A percentile compares a stretch with the other conserved stretches of the same genome.
These are phyloP conservation scores for Castanea sativa DNA, from an alignment of 306 rosid species.

Conservation along the genomic window DNA sequence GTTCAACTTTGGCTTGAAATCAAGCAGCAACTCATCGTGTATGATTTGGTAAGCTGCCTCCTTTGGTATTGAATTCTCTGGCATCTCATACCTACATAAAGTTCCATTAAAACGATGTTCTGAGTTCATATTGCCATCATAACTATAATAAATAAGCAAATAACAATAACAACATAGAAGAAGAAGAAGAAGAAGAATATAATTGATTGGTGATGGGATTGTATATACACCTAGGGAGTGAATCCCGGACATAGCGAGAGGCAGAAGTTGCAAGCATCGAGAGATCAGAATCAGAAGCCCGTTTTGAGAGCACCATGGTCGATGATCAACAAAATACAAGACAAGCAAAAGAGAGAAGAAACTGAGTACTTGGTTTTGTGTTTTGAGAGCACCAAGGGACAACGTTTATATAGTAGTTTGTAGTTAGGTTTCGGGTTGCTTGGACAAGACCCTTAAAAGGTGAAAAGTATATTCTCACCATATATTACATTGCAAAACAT, in stretches of 20 bases:
- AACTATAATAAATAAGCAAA: too few relatives aligned
- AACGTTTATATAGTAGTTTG: too few relatives aligned
- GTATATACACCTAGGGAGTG: slow-evolving; percentile 21
- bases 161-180: neutral
- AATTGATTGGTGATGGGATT: neutral
- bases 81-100: slow-evolving; percentile 20
- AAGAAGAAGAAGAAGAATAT: neutral
- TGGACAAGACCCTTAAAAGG: too few relatives aligned
- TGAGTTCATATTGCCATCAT: too few relatives aligned
- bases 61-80: slow-evolving; percentile 58
- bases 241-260: slow-evolving; percentile 41
- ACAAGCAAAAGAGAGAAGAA: neutral
- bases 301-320: slow-evolving; percentile 31
- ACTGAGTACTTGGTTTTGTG: too few relatives aligned
- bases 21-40: slow-evolving; percentile 61
- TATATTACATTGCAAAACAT: too few relatives aligned
- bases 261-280: slow-evolving; percentile 38
- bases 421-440: too few relatives aligned
- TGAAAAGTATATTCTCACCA: too few relatives aligned
- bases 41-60: slow-evolving; percentile 58
- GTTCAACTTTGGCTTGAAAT: slow-evolving; percentile 63
- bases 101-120: neutral
- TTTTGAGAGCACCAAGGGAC: too few relatives aligned
- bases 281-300: slow-evolving; percentile 34
- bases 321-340: neutral